Evolutionary conservation across 768 basidiomycete genomes (phyloP).

Genomic region (Tylopilus felleus): DNA sequence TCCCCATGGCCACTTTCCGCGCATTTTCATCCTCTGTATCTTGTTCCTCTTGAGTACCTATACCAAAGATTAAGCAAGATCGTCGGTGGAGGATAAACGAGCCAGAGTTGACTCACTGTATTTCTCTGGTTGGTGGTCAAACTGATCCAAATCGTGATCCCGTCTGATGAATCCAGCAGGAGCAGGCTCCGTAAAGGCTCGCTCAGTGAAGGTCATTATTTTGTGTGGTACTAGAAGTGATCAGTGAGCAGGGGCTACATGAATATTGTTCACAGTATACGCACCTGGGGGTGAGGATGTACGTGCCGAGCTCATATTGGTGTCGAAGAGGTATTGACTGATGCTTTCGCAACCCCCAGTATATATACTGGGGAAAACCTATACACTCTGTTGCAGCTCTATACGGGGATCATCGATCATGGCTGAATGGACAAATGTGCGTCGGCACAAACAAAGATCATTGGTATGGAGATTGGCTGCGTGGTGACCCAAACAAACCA

Average conservation of each 20-base stretch:
- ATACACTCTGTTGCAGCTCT: not conserved
- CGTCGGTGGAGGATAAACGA: not conserved
- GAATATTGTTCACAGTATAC: not conserved
- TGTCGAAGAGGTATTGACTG: not conserved
- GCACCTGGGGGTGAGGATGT: constrained; percentile 4
- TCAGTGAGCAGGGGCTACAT: not conserved
- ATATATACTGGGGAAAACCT: not conserved
- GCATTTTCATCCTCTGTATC: constrained; percentile 44
- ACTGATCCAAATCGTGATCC: not conserved
- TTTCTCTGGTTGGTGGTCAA: constrained; percentile 8
- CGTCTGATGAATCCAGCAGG: constrained; percentile 14
- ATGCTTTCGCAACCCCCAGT: not conserved
- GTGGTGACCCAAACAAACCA: not conserved
- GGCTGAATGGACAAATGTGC: not conserved
- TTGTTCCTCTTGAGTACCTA: constrained; percentile 48
- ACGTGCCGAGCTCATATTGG: not conserved
- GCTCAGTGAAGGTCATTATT: constrained; percentile 7
- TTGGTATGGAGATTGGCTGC: not conserved
- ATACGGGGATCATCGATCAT: not conserved
- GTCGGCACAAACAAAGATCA: not conserved
- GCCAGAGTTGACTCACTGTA: constrained; percentile 12
- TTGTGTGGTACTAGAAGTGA: constrained; percentile 4
- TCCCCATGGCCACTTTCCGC: constrained; percentile 42
- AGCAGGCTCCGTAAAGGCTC: constrained; percentile 13
- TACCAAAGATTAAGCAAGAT: not conserved